phyloP scores from a whole-genome alignment of 441 rosid species.

The Hypseocharis bilobata region DNA sequence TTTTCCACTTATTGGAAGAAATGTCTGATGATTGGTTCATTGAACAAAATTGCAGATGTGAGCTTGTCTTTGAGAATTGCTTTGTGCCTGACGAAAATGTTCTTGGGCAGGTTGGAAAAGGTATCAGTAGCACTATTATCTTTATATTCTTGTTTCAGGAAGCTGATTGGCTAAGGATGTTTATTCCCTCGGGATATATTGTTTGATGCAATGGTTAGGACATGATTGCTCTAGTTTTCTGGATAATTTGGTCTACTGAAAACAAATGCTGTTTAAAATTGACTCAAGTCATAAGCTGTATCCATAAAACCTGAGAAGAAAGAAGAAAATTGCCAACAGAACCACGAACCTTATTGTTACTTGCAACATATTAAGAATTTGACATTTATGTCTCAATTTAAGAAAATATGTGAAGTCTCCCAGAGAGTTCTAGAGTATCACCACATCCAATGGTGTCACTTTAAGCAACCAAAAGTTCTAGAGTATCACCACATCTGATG shows the following conservation, averaged over 20 bases:
- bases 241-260: neutral
- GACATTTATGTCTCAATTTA: too few species aligned
- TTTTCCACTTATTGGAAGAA: conserved; percentile 24
- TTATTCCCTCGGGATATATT: neutral
- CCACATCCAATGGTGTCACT: too few species aligned
- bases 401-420: too few species aligned
- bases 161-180: neutral
- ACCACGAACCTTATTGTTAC: too few species aligned
- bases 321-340: too few species aligned
- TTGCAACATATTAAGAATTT: too few species aligned
- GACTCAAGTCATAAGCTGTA: too few species aligned
- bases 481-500: too few species aligned
- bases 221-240: neutral
- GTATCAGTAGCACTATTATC: conserved; percentile 26
- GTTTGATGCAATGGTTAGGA: neutral
- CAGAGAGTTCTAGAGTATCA: too few species aligned
- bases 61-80: conserved; percentile 89
- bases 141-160: neutral
- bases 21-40: conserved; percentile 19
- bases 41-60: conserved; percentile 46
- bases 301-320: too few species aligned
- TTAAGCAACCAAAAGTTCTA: too few species aligned
- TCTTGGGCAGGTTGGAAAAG: conserved; percentile 87
- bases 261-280: neutral
- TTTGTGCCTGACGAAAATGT: conserved; percentile 82